A percentile compares a stretch with the other conserved stretches of the same genome.
Conservation (phyloP, 2,329 filamentous ascomycete genomes). For the Penicillium thymicola region DNA sequence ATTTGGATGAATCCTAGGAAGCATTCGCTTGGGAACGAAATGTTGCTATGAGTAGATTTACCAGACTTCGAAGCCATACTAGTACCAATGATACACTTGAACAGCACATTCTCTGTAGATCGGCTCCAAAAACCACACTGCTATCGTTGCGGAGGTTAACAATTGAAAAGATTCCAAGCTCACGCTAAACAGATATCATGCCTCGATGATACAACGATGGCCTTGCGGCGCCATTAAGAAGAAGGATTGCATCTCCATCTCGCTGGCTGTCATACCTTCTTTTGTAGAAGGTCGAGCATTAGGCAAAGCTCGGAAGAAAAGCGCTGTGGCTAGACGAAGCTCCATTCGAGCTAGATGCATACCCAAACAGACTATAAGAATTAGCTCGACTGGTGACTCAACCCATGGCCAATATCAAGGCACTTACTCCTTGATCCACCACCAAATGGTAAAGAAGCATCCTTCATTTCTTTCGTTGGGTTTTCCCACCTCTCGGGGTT, state of each 20-base stretch:
- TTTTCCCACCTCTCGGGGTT: slow-evolving; percentile 27
- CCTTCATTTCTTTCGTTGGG: slow-evolving; percentile 43
- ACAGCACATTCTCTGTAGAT: neutral
- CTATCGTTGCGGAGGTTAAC: neutral
- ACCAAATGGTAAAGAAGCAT: slow-evolving; percentile 66
- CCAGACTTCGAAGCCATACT: neutral
- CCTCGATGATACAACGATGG: slow-evolving; percentile 41
- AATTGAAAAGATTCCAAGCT: neutral
- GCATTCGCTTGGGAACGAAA: neutral
- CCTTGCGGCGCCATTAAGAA: slow-evolving; percentile 45
- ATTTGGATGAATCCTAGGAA: neutral
- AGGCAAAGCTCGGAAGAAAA: slow-evolving; percentile 48
- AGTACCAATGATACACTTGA: neutral
- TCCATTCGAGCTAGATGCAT: slow-evolving; percentile 64
- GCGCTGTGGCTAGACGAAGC: slow-evolving; percentile 50
- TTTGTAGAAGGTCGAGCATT: slow-evolving; percentile 16
- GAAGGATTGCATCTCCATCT: slow-evolving; percentile 45
- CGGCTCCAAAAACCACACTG: no score
- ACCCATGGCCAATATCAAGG: no score
- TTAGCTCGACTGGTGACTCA: neutral
- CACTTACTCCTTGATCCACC: slow-evolving; percentile 57
- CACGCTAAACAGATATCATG: neutral
- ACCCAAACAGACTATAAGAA: slow-evolving; percentile 57
- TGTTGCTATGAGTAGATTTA: neutral
- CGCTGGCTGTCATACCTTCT: slow-evolving; percentile 33